Evolutionary conservation across 2,329 filamentous ascomycete species (phyloP).

Genomic region (Cladosporium sphaerospermum): DNA sequence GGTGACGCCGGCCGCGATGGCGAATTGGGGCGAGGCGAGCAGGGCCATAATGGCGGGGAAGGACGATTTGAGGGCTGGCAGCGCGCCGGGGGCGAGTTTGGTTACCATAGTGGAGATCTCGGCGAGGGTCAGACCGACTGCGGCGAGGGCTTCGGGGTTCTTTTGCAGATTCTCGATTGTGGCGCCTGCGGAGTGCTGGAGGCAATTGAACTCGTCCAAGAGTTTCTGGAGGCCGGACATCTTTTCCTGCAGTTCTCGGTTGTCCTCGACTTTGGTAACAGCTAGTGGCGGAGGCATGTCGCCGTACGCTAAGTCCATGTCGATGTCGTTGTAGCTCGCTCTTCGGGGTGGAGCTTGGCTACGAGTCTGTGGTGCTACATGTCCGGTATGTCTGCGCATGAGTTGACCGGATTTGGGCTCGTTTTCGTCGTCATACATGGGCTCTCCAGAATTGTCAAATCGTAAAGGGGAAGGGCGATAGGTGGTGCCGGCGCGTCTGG

Average conservation of each 20-base stretch:
- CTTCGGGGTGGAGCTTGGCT: conserved; percentile 26
- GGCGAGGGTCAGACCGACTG: conserved; percentile 84
- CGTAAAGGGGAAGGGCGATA: conserved; percentile 27
- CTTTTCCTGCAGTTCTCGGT: conserved; percentile 59
- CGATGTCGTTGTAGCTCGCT: conserved; percentile 52
- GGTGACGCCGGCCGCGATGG: conserved; percentile 83
- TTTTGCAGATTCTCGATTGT: conserved; percentile 76
- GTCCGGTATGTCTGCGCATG: conserved; percentile 38
- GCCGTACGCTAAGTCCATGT: conserved; percentile 90
- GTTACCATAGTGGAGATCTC: conserved; percentile 77
- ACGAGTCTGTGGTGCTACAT: conserved; percentile 19
- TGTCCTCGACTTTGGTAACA: conserved; percentile 41
- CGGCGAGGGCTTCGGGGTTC: conserved; percentile 86
- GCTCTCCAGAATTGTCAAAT: conserved; percentile 18
- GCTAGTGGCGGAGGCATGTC: conserved; percentile 66
- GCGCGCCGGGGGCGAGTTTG: conserved; percentile 77
- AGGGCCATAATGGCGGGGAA: conserved; percentile 83
- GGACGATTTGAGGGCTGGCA: conserved; percentile 68
- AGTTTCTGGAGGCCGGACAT: conserved; percentile 69
- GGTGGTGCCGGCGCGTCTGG: conserved; percentile 12
- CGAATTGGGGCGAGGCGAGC: conserved; percentile 83
- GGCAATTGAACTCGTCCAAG: conserved; percentile 79
- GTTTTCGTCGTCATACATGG: conserved; percentile 14
- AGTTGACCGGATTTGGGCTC: conserved; percentile 35
- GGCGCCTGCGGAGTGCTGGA: conserved; percentile 74